Base-by-base conservation (phyloP, 495 filamentous ascomycete genomes). In the Penicillium paradoxum region DNA sequence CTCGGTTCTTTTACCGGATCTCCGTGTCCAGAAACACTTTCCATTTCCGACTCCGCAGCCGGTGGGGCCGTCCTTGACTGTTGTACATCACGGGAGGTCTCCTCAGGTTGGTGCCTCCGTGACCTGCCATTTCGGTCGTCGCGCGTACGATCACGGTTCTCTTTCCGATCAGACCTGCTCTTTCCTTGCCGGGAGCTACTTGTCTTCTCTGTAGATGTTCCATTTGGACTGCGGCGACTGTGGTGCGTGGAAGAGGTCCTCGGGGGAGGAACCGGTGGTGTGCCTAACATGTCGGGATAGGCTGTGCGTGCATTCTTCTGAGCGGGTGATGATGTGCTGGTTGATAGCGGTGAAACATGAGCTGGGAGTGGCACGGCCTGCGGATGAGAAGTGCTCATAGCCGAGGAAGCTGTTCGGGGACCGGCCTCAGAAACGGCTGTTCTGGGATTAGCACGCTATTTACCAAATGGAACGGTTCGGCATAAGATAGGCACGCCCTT, bases 201-300 rank as follows among this genome's bases (percentile, higher is more conserved):
- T 15, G 56, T 59, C 49, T 62, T 73, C 27, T 73, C 69, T 44
- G 45, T 54, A 18, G 57, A 60, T 18, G 45, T 49, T 45, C 61
- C 61, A 36, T 65, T 69, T 17, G 69, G 70, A 54, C 68, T 62
- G 50, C 66, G 69, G 40, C 67, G 71, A 36, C 61, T 69, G 45
- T 70, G 69, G 36, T 74, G 64, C 11, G 65, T 69, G 21, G 74
- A 77, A 7, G 74, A 77, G 19, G 70, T 75, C 52, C 74, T 63
- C 40, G 73, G 72, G 10, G 72, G 73, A 38, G 73, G 72, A 37
- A 77, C 59, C 5, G 71, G 69, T 4, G 73, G 73, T 29, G 61
- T 57, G 42, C 68, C 66, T 58, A 73, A 48, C 53, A 73, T 65
- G 39, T 75, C 74, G 50, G 71, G 66, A 41, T 66, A 68, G 33